phyloP scores from a whole-genome alignment of 306 rosid species.

The Fragaria ananassa region DNA sequence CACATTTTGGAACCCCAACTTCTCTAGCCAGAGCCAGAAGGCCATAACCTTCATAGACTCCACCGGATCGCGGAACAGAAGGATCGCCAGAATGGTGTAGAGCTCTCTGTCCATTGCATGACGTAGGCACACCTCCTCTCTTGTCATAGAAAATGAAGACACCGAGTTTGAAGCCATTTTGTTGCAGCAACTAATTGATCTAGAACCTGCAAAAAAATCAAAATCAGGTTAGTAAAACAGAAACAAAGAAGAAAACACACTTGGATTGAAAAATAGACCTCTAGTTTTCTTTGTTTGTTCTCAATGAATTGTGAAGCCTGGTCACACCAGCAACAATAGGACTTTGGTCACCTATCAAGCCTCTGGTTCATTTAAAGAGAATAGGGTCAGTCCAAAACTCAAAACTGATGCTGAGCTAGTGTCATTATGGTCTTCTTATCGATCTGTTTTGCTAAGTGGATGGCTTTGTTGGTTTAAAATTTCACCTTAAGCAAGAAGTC shows the following conservation, averaged over 20 bases:
- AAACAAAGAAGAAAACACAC: background rate
- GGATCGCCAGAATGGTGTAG: slow-evolving; percentile 39
- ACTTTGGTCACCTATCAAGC: background rate
- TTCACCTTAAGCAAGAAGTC: slow-evolving; percentile 1
- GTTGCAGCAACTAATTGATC: background rate
- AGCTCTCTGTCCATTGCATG: slow-evolving; percentile 60
- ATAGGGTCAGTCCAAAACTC: background rate
- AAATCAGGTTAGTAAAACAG: background rate
- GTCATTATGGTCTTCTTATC: slow-evolving; percentile 12
- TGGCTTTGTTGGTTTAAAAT: background rate
- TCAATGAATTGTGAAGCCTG: background rate
- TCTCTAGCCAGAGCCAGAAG: slow-evolving; percentile 78
- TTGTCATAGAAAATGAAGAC: slow-evolving; percentile 13
- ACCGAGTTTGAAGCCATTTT: slow-evolving; percentile 19
- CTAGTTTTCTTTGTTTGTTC: background rate
- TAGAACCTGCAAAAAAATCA: background rate
- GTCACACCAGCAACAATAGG: slow-evolving; percentile 5
- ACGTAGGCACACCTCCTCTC: slow-evolving; percentile 46
- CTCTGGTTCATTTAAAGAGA: slow-evolving; percentile 7
- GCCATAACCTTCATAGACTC: slow-evolving; percentile 59
- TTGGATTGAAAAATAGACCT: background rate
- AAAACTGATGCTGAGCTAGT: slow-evolving; percentile 5
- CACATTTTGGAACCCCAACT: slow-evolving; percentile 36
- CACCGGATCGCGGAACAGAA: slow-evolving; percentile 46
- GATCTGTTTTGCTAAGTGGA: slow-evolving; percentile 5